A percentile compares a stretch with the other conserved stretches of the same genome.
Conservation (phyloP, 1,139 yeast genomes). For the Pichia cactophila region DNA sequence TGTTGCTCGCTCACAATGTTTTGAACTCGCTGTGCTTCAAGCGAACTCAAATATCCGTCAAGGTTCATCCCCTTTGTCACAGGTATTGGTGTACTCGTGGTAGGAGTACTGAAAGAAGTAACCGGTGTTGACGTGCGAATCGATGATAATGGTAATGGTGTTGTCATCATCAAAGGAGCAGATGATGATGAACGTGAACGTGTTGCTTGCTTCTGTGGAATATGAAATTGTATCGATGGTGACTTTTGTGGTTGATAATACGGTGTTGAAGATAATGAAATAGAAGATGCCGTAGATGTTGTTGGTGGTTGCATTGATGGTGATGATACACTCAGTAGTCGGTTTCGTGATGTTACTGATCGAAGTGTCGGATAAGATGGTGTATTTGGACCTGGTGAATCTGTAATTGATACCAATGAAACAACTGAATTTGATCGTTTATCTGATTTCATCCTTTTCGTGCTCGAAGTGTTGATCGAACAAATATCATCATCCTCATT, state of each 20-base stretch:
- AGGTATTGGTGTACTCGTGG: neutral
- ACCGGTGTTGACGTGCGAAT: conserved; percentile 1
- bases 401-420: conserved; percentile 18
- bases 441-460: conserved; percentile 22
- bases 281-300: neutral
- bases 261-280: neutral
- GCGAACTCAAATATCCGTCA: neutral
- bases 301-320: neutral
- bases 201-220: neutral
- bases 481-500: conserved; percentile 16
- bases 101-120: neutral
- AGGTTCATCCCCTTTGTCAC: neutral
- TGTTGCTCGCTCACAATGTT: neutral
- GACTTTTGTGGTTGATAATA: neutral
- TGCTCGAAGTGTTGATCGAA: conserved; percentile 21
- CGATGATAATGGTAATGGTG: neutral
- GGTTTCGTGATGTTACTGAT: neutral
- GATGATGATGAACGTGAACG: neutral
- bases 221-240: neutral
- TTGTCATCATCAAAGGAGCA: neutral
- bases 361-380: neutral
- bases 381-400: neutral
- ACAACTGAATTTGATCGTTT: conserved; percentile 23
- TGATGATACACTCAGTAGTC: neutral
- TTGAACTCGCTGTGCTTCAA: neutral